Base-by-base conservation (phyloP, 2,329 filamentous ascomycete species). In the Massarina eburnea region DNA sequence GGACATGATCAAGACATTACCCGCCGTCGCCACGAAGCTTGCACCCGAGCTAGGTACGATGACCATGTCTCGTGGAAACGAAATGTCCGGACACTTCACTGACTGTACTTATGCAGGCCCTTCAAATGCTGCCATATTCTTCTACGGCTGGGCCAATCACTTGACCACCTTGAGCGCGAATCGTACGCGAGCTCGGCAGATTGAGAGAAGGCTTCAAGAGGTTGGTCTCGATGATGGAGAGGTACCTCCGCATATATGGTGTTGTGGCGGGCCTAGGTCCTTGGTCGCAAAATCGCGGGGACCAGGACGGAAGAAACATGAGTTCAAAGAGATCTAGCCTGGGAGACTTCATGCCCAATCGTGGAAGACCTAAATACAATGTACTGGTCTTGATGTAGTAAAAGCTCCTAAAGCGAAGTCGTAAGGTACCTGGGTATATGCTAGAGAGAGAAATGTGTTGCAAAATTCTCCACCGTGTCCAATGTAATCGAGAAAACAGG, bases 141-240 rank as follows among this genome's bases (percentile, higher is more conserved):
- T 87, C 41, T 83, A 84, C 59, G 87, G 87, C 14, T 91, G 88
- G 88, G 76, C 76, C 8, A 70, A 73, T 8, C 73, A 77, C 0
- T 62, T 80, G 20, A 87, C 84, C 1, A 91, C 86, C 1, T 70
- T 91, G 41, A 89, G 86, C 3, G 85, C 84, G 50, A 91, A 91
- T 61, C 77, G 80, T 18, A 80, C 80, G 1, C 83, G 86, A 35
- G 80, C 82, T 18, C 86, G 82, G 53, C 79, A 84, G 52, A 81
- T 91, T 35, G 82, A 88, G 53, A 66, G 62, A 19, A 71, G 76
- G 2, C 72, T 87, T 38, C 81, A 85, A 49, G 73, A 76, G 48
- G 71, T 78, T 48, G 67, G 68, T 1, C 64, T 74, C 1, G 53
- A 62, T 29, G 75, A 82, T 26, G 76, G 83, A 22, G 75, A 83